Evolutionary conservation across 2,329 filamentous ascomycete genomes (phyloP), one percentile per base, ranked within the genome.

Genomic region (Fusarium fracticaudum): DNA sequence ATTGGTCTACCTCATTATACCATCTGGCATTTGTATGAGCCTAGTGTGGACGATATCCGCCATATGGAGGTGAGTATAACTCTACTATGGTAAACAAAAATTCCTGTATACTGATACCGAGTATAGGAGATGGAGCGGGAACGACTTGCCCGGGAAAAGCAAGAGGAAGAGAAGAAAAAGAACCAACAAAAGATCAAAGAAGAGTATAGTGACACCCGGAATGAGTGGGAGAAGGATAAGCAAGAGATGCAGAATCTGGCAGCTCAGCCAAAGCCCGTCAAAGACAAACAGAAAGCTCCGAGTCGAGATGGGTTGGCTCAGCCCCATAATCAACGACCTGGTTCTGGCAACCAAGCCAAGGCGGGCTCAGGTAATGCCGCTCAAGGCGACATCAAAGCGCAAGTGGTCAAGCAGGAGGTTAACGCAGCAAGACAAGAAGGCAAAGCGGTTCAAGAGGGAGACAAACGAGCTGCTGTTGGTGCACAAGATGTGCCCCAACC

Each of bases 11-110:
- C 96, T 12, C 96, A 99, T 81, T 99, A 99, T 83, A 98, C 95
- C 2, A 98, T 99, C 75, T 99, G 96, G 96, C 96, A 99, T 91
- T 87, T 99, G 79, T 99, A 99, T 86, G 96, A 99, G 83, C 96
- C 96, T n/a, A 98, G 94, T 79, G 94, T 98, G 22, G 96, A 99
- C 79, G 96, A 99, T 79, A 94, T 98, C 72, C 92, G 93, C 68
- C 96, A 98, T 80, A 99, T 99, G 96, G 96, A 95, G 86, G 91
- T 91, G 82, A 68, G 85, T 79, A 18, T 12, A 54, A 7, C 45
- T 8, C 15, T 41, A 41, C 14, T 15, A 50, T 8, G 18, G 33
- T 22, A 31, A 20, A 14, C 53, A 31, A n/a, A 29, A 22, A 24
- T 17, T 12, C 9, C 13, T 54, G 40, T 55, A 47, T 68, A 37